These are phyloP conservation scores for Microbotryomycetes sp. DNA, from an alignment of 1,284 basidiomycete genomes.

Conservation along the genomic window DNA sequence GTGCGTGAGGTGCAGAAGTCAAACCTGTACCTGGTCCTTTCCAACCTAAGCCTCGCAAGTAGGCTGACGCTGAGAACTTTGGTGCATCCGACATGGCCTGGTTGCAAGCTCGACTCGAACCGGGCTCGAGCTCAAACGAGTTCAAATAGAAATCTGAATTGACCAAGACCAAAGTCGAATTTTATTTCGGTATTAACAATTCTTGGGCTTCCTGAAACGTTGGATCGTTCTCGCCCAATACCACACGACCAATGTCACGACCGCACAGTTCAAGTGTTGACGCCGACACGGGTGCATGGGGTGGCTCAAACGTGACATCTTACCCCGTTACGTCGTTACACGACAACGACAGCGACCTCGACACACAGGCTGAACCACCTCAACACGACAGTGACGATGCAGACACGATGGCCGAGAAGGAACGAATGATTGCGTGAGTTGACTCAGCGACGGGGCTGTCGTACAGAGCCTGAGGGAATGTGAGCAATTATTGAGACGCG, in stretches of 20 bases:
- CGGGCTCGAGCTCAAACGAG: no score
- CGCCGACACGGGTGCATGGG: not conserved
- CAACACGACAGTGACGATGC: slow-evolving; percentile 1
- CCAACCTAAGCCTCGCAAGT: slow-evolving; percentile 80
- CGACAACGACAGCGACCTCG: not conserved
- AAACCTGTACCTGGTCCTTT: slow-evolving; percentile 62
- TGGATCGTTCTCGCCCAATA: not conserved
- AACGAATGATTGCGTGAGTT: slow-evolving; percentile 16
- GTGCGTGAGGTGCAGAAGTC: slow-evolving; percentile 40
- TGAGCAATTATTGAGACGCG: no score
- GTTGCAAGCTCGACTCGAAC: no score
- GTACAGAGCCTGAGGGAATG: no score
- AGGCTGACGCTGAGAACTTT: slow-evolving; percentile 62
- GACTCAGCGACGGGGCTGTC: no score
- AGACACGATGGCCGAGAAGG: slow-evolving; percentile 20
- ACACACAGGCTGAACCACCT: not conserved
- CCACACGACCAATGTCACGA: not conserved
- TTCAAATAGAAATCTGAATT: no score
- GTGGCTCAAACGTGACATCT: not conserved
- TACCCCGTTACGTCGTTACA: not conserved
- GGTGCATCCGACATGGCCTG: no score
- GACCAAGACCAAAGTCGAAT: no score
- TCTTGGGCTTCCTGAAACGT: no score
- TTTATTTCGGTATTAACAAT: no score
- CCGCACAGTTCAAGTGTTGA: not conserved